Percentiles rank a stretch among this genome's conserved stretches.
phyloP scores from a whole-genome alignment of 495 filamentous ascomycete species.

The Daldinia grandis region DNA sequence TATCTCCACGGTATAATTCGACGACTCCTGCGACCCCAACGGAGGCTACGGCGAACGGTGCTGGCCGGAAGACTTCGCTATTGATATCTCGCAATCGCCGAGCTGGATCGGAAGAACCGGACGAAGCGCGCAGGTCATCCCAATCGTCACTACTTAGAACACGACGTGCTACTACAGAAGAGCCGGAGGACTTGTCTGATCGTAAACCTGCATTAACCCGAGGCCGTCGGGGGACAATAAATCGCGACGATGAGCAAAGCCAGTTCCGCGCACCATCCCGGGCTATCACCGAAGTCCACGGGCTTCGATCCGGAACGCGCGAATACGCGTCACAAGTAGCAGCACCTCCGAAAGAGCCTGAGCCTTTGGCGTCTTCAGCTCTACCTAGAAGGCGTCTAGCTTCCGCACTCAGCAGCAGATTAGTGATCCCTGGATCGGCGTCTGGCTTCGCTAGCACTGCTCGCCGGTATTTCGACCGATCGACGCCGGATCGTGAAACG shows the following conservation, averaged over 20 bases:
- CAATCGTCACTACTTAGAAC: constrained; percentile 55
- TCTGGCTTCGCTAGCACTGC: constrained; percentile 36
- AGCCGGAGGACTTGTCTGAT: constrained; percentile 54
- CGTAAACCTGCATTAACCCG: constrained; percentile 53
- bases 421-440: constrained; percentile 44
- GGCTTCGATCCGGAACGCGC: constrained; percentile 43
- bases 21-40: constrained; percentile 43
- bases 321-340: constrained; percentile 46
- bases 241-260: constrained; percentile 56
- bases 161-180: constrained; percentile 57
- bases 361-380: constrained; percentile 47
- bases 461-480: constrained; percentile 59
- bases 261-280: constrained; percentile 63
- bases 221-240: constrained; percentile 52
- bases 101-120: constrained; percentile 57
- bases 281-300: constrained; percentile 65
- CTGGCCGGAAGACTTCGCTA: constrained; percentile 57
- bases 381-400: constrained; percentile 55
- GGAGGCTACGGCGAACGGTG: constrained; percentile 21
- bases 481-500: constrained; percentile 51
- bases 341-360: constrained; percentile 44
- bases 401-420: constrained; percentile 49
- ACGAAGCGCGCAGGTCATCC: constrained; percentile 58
- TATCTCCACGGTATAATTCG: constrained; percentile 51
- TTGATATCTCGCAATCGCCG: constrained; percentile 54